Conservation (phyloP, 2,329 filamentous ascomycete species). For the Pseudopithomyces maydicus region DNA sequence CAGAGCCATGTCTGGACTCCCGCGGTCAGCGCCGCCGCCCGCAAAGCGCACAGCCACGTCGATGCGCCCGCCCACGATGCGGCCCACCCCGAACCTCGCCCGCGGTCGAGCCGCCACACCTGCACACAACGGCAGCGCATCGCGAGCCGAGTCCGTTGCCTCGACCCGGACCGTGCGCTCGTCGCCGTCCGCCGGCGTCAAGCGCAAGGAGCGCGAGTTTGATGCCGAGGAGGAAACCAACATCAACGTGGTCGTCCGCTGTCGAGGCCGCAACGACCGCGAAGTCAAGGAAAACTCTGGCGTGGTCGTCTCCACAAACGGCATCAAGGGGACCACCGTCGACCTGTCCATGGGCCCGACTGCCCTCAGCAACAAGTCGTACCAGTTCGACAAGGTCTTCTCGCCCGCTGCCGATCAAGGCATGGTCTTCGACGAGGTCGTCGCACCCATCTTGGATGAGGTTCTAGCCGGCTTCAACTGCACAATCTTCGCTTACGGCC, state of each 20-base stretch:
- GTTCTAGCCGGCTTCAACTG: slow-evolving; percentile 96
- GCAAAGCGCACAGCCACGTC: slow-evolving; percentile 55
- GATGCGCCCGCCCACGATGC: slow-evolving; percentile 61
- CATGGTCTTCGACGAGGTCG: slow-evolving; percentile 95
- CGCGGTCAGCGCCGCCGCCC: slow-evolving; percentile 55
- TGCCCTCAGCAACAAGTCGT: slow-evolving; percentile 92
- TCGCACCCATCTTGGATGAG: slow-evolving; percentile 90
- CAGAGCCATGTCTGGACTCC: slow-evolving; percentile 59
- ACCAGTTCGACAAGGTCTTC: slow-evolving; percentile 96
- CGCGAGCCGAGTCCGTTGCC: slow-evolving; percentile 72
- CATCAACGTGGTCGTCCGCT: slow-evolving; percentile 96
- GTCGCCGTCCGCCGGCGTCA: slow-evolving; percentile 63
- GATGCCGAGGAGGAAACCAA: slow-evolving; percentile 87
- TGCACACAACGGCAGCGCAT: slow-evolving; percentile 59
- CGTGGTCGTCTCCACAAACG: slow-evolving; percentile 86
- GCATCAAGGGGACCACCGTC: slow-evolving; percentile 82
- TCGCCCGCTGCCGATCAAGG: slow-evolving; percentile 91
- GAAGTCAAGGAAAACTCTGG: slow-evolving; percentile 94
- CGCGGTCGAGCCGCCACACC: slow-evolving; percentile 58
- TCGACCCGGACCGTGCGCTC: slow-evolving; percentile 56
- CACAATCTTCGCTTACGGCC: slow-evolving; percentile 97
- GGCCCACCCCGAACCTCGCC: slow-evolving; percentile 52
- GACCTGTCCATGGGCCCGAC: slow-evolving; percentile 91
- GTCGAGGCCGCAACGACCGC: slow-evolving; percentile 87
- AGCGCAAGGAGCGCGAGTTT: slow-evolving; percentile 87